Percentiles rank a stretch among this genome's conserved stretches.
phyloP scores from a whole-genome alignment of 441 rosid species.

The Eutrema salsugineum region DNA sequence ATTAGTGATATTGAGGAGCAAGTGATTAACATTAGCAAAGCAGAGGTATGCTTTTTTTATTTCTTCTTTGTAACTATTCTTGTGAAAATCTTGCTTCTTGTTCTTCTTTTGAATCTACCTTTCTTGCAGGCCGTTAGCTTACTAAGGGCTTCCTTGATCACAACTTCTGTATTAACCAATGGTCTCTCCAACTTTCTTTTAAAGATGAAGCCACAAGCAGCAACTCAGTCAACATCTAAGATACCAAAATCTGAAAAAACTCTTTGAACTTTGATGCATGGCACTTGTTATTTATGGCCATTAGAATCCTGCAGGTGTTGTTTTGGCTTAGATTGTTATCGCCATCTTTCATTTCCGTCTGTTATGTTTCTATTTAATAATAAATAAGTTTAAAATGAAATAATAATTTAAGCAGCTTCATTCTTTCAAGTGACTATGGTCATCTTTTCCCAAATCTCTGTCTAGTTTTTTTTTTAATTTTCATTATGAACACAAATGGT shows the following conservation, averaged over 20 bases:
- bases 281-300: neutral
- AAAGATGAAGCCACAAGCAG: neutral
- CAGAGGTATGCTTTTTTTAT: neutral
- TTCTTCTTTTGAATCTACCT: neutral
- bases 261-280: neutral
- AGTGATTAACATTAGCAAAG: slow-evolving; percentile 4
- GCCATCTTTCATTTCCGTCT: neutral
- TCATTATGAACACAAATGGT: neutral
- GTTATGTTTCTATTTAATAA: neutral
- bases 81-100: neutral
- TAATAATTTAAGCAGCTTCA: neutral
- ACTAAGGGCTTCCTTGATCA: slow-evolving; percentile 4
- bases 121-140: slow-evolving; percentile 3
- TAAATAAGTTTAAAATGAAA: neutral
- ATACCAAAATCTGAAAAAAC: neutral
- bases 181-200: slow-evolving; percentile 10
- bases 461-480: neutral
- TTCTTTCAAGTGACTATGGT: neutral
- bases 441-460: neutral
- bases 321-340: neutral
- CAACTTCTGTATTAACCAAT: slow-evolving; percentile 21
- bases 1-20: slow-evolving; percentile 5
- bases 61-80: neutral
- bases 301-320: neutral
- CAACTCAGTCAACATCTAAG: neutral